Base-by-base conservation (phyloP, 495 filamentous ascomycete species). In the Lophium mytilinum region DNA sequence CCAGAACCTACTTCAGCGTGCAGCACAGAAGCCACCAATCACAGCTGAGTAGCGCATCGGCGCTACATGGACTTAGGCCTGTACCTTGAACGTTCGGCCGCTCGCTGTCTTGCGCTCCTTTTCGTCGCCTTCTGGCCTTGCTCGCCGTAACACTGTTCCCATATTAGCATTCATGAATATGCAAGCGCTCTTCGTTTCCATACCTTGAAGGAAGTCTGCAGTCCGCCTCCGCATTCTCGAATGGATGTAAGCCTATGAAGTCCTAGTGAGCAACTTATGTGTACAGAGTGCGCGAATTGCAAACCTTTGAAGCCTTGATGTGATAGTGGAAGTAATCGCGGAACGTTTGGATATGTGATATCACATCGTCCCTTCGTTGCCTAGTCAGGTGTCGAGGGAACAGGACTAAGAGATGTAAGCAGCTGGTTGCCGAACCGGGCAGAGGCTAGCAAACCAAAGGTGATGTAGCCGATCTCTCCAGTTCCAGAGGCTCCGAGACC, bases 271-370 rank as follows among this genome's bases (percentile, higher is more conserved):
- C 15, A 35, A 36, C 45, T 4, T 52, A 21, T 12, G 53, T 37
- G 39, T 21, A 1, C 9, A 24, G 9, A 9, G 4, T 11, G 7
- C 6, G 21, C 45, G 14, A 1, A 10, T 12, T 48, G 40, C 24
- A 37, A 30, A 87, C 85, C 77, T 96, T 97, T 46, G 92, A 95
- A 30, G 93, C 93, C 74, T 99, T 99, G 76, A 99, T 99, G 73
- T 99, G 93, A 71, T 99, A 99, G 71, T 99, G 93, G 79, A 99
- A 99, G 71, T 99, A 97, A 66, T 97, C 94, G 56, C 93, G 88
- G 87, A 99, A 99, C 15, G 92, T 99, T 74, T 99, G 94, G 63
- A 99, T 96, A 67, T 99, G 93, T 37, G 90, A 95, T 64, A 99
- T 97, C 69, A 89, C 92, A 56, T 96, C 92, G 46, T 88, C 85